Percentiles rank a stretch among this genome's conserved stretches.
Conservation (phyloP, 805 yeast genomes). For the Kodamaea restingae region DNA sequence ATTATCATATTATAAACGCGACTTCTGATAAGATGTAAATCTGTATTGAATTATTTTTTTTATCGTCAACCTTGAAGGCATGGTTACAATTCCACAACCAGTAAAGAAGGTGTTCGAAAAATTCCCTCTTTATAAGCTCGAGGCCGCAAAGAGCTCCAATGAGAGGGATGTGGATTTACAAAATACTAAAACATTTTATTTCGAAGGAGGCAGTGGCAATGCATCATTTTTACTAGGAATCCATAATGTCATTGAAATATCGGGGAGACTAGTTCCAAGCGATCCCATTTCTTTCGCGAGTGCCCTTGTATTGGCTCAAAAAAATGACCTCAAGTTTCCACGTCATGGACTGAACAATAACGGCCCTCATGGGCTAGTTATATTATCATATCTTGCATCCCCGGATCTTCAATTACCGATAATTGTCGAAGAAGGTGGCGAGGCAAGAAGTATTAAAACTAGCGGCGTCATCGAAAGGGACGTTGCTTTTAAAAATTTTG, state of each 20-base stretch:
- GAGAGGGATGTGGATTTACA: constrained; percentile 10
- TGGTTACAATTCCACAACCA: constrained; percentile 36
- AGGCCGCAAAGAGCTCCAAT: constrained; percentile 26
- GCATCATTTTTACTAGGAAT: constrained; percentile 51
- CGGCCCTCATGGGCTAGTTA: constrained; percentile 33
- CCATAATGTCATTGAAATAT: constrained; percentile 36
- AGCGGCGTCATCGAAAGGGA: constrained; percentile 7
- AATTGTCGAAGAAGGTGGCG: constrained; percentile 44
- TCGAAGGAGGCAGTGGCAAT: constrained; percentile 13
- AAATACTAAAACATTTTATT: constrained; percentile 10
- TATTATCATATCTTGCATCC: constrained; percentile 48
- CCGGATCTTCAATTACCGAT: constrained; percentile 51
- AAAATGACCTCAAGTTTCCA: constrained; percentile 44
- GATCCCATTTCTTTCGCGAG: constrained; percentile 57
- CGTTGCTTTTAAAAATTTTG: constrained; percentile 10
- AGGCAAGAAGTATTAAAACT: constrained; percentile 4
- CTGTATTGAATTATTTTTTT: no score
- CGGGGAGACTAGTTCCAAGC: constrained; percentile 40
- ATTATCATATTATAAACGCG: no score
- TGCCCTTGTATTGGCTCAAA: constrained; percentile 44
- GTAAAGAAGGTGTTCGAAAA: constrained; percentile 44
- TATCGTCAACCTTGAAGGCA: constrained; percentile 1
- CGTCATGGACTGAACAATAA: constrained; percentile 6
- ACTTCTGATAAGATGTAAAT: no score
- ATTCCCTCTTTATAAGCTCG: constrained; percentile 48